Evolutionary conservation across 352 stramenopile genomes (phyloP), one percentile per base, ranked within the genome.

Genomic region (Pythium vanterpoolii): DNA sequence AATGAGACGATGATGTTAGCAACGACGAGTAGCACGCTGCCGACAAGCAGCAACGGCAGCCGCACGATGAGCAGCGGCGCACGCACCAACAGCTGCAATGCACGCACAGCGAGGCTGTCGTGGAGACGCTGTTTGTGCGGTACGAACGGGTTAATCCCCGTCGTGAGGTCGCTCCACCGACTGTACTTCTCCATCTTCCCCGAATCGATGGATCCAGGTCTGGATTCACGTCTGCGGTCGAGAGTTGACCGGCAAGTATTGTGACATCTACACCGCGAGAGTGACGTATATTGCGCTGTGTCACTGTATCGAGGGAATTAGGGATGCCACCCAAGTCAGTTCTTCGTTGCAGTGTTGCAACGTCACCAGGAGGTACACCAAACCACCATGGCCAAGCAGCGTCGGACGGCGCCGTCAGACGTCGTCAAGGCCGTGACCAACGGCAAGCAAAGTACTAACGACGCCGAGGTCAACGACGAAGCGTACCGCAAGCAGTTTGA

Each of bases 151-250:
- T 95, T 95, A 60, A 91, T 87, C 27, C 85, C 85, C 58, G 85
- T 95, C 57, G 77, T 86, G 68, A 93, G 73, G 47, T 95, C 85
- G 63, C 82, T 77, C 85, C 85, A 95, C 34, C 85, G 79, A 52
- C 71, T 90, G 72, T 87, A 95, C 68, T 95, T 95, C 68, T 95
- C 85, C 85, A 94, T 94, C 34, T 42, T 42, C n/a, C n/a, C n/a
- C n/a, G n/a, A n/a, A n/a, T n/a, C n/a, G n/a, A n/a, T n/a, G n/a
- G n/a, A n/a, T n/a, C n/a, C n/a, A n/a, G n/a, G n/a, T n/a, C n/a
- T n/a, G n/a, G n/a, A n/a, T n/a, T n/a, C n/a, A n/a, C n/a, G n/a
- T n/a, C n/a, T n/a, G n/a, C n/a, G n/a, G n/a, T 45, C 18, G 38
- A 44, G 14, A 44, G 6, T 24, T 46, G 39, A 46, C 18, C 5